phyloP scores from a whole-genome alignment of 768 basidiomycete species.

The Lactarius deliciosus region DNA sequence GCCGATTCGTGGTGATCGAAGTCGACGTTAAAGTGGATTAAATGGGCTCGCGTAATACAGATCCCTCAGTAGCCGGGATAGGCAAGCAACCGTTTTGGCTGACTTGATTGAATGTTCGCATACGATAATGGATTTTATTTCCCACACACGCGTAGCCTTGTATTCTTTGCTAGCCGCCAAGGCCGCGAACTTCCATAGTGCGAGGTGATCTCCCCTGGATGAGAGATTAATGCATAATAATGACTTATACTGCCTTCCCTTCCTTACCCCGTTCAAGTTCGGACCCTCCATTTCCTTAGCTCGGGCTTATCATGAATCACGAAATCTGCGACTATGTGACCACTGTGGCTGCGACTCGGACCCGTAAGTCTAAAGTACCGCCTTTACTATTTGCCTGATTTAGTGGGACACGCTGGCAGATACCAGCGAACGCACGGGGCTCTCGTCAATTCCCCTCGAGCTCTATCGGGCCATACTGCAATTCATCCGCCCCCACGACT shows the following conservation, averaged over 20 bases:
- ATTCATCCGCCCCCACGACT: slow-evolving; percentile 14
- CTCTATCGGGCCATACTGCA: slow-evolving; percentile 20
- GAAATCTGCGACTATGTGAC: background rate
- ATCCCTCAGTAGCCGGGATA: background rate
- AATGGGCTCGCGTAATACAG: background rate
- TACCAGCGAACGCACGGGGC: background rate
- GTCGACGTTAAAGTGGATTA: slow-evolving; percentile 26
- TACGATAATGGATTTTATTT: background rate
- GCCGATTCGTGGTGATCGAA: slow-evolving; percentile 67
- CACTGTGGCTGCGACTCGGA: background rate
- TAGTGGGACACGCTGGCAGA: background rate
- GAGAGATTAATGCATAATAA: background rate
- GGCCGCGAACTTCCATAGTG: no score
- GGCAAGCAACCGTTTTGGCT: background rate
- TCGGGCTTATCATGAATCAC: background rate
- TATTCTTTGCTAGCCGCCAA: background rate
- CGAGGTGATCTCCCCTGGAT: background rate
- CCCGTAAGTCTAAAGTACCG: background rate
- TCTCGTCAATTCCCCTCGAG: slow-evolving; percentile 8
- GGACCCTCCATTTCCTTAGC: background rate
- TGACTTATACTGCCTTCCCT: background rate
- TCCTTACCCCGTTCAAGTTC: background rate
- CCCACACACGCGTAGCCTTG: background rate
- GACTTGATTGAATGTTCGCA: background rate
- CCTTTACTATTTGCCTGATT: background rate